These are phyloP conservation scores for Andrographis paniculata DNA, from an alignment of 305 asterid species.

Conservation along the genomic window DNA sequence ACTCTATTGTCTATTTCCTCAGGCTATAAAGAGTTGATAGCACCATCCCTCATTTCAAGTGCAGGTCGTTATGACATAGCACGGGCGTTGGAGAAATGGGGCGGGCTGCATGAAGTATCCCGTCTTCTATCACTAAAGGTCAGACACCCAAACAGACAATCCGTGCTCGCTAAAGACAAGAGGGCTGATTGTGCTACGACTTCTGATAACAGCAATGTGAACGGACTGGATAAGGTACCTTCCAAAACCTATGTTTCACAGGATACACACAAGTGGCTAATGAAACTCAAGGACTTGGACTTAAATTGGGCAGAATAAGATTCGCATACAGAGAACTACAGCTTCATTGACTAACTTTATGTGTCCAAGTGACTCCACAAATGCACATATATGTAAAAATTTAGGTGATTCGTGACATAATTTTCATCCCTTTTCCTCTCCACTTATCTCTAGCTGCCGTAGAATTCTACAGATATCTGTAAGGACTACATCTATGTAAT, in stretches of 20 bases:
- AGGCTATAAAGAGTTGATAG: neutral
- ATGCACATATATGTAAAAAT: too few relatives aligned
- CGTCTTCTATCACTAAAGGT: conserved; percentile 77
- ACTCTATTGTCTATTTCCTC: neutral
- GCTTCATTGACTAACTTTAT: too few relatives aligned
- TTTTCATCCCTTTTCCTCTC: too few relatives aligned
- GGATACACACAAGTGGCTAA: conserved; percentile 57
- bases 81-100: conserved; percentile 95
- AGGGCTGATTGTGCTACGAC: conserved; percentile 29
- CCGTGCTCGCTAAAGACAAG: conserved; percentile 45
- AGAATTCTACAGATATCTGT: too few relatives aligned
- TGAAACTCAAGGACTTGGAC: conserved; percentile 66
- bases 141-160: conserved; percentile 68
- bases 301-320: conserved; percentile 65
- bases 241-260: conserved; percentile 45
- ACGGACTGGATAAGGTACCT: conserved; percentile 27
- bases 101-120: conserved; percentile 90
- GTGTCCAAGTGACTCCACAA: too few relatives aligned
- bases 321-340: too few relatives aligned
- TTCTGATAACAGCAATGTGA: conserved; percentile 16
- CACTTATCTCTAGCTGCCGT: too few relatives aligned
- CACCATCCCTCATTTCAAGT: neutral
- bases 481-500: too few relatives aligned
- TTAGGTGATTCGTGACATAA: too few relatives aligned
- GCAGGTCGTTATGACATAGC: conserved; percentile 86